A percentile compares a stretch with the other conserved stretches of the same genome.
phyloP scores from a whole-genome alignment of 768 basidiomycete species.

The Paxillus ammoniavirescens region DNA sequence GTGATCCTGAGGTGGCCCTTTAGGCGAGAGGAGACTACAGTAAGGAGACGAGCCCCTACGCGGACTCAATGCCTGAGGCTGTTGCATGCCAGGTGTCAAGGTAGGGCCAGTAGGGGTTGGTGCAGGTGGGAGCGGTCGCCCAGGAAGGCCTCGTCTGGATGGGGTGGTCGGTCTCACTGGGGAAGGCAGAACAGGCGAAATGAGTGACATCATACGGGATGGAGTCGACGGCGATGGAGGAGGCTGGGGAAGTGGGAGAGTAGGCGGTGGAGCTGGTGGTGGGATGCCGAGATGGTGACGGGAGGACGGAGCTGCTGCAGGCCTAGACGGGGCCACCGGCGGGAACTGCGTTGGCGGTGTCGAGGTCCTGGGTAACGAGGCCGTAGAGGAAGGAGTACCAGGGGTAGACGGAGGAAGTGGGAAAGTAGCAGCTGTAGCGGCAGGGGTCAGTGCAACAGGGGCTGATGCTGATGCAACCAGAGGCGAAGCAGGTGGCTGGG shows the following conservation, averaged over 20 bases:
- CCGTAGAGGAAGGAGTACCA: slow-evolving; percentile 16
- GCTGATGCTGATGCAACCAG: slow-evolving; percentile 5
- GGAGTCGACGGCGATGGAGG: slow-evolving; percentile 17
- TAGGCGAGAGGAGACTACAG: slow-evolving; percentile 21
- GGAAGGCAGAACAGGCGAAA: neutral
- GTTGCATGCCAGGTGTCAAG: neutral
- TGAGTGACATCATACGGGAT: neutral
- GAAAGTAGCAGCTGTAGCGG: slow-evolving; percentile 1
- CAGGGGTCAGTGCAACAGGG: slow-evolving; percentile 4
- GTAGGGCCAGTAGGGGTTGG: slow-evolving; percentile 5
- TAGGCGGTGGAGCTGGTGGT: slow-evolving; percentile 31
- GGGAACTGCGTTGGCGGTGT: neutral
- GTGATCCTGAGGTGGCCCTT: slow-evolving; percentile 1
- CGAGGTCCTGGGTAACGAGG: slow-evolving; percentile 7
- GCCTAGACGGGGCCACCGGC: slow-evolving; percentile 4
- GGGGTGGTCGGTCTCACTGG: neutral
- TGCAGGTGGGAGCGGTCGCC: slow-evolving; percentile 14
- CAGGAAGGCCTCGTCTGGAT: slow-evolving; percentile 12
- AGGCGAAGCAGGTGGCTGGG: slow-evolving; percentile 12
- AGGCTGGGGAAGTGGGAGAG: slow-evolving; percentile 28
- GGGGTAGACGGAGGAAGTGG: slow-evolving; percentile 20
- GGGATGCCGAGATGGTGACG: slow-evolving; percentile 29
- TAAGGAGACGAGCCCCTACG: slow-evolving; percentile 20
- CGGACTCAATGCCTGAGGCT: slow-evolving; percentile 15
- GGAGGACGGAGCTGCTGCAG: slow-evolving; percentile 12